Percentiles rank a stretch among this genome's conserved stretches.
phyloP scores from a whole-genome alignment of 2,329 filamentous ascomycete genomes.

The Alternaria tenuissima region DNA sequence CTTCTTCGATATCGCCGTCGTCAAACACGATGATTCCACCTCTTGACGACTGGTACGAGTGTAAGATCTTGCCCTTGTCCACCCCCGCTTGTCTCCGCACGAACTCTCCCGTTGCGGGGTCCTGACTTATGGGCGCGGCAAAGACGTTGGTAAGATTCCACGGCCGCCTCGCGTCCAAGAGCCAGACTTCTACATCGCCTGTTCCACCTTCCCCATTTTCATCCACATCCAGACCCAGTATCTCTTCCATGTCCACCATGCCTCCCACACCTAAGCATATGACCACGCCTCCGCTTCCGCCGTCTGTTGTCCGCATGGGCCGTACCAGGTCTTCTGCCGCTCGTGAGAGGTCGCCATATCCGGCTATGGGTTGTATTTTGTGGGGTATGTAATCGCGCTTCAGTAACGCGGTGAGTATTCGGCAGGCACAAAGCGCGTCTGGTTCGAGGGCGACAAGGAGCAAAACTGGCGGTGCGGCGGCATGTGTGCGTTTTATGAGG shows the following conservation, averaged over 20 bases:
- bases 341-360: conserved; percentile 86
- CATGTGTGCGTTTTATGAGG: conserved; percentile 84
- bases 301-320: conserved; percentile 85
- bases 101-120: conserved; percentile 58
- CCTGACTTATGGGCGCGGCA: conserved; percentile 63
- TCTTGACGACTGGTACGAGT: conserved; percentile 76
- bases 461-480: conserved; percentile 88
- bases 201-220: conserved; percentile 70
- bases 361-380: conserved; percentile 94
- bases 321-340: conserved; percentile 80
- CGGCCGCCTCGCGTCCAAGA: conserved; percentile 87
- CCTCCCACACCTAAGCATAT: conserved; percentile 93
- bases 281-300: conserved; percentile 86
- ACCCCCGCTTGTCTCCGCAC: conserved; percentile 70
- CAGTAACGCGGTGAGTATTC: conserved; percentile 89
- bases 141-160: conserved; percentile 97
- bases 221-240: conserved; percentile 77
- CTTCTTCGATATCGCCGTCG: conserved; percentile 92
- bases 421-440: conserved; percentile 93
- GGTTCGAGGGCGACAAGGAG: conserved; percentile 93
- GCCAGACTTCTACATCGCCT: conserved; percentile 92
- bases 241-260: conserved; percentile 82
- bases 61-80: conserved; percentile 74
- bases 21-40: conserved; percentile 95
- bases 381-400: conserved; percentile 98